These are phyloP conservation scores for Fusarium sulawesiense DNA, from an alignment of 2,329 filamentous ascomycete species.

Conservation along the genomic window DNA sequence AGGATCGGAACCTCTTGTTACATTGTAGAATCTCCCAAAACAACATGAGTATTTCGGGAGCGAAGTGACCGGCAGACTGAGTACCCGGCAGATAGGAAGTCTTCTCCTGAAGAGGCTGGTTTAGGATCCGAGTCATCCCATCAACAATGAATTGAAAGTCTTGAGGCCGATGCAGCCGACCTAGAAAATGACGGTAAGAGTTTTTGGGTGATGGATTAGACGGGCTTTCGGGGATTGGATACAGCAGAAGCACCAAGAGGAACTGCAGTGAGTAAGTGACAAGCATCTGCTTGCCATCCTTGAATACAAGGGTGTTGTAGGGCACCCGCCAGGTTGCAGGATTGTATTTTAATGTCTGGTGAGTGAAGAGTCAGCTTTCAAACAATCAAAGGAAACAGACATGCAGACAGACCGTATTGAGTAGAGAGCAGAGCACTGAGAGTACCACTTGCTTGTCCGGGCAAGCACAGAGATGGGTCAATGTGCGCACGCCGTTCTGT, in stretches of 20 bases:
- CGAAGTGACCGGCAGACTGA: conserved; percentile 83
- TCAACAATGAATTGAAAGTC: conserved; percentile 98
- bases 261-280: conserved; percentile 94
- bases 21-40: conserved; percentile 98
- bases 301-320: conserved; percentile 92
- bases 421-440: conserved; percentile 87
- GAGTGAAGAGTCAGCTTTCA: conserved; percentile 26
- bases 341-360: conserved; percentile 93
- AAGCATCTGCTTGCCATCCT: conserved; percentile 88
- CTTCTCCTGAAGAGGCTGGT: conserved; percentile 91
- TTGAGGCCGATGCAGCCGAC: conserved; percentile 88
- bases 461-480: conserved; percentile 90
- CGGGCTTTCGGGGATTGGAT: conserved; percentile 84
- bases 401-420: conserved; percentile 80
- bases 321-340: conserved; percentile 93
- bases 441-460: conserved; percentile 92
- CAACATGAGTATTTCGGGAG: conserved; percentile 94
- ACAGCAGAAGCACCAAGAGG: conserved; percentile 85
- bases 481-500: conserved; percentile 81
- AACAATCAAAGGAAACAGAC: neutral
- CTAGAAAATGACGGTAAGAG: conserved; percentile 91
- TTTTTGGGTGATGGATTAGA: conserved; percentile 80
- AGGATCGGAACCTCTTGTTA: conserved; percentile 96
- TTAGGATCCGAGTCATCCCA: conserved; percentile 90
- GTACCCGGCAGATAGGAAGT: conserved; percentile 88